Percentiles rank a stretch among this genome's conserved stretches.
These are phyloP conservation scores for Monilinia polystroma DNA, from an alignment of 2,329 filamentous ascomycete species.

Conservation along the genomic window DNA sequence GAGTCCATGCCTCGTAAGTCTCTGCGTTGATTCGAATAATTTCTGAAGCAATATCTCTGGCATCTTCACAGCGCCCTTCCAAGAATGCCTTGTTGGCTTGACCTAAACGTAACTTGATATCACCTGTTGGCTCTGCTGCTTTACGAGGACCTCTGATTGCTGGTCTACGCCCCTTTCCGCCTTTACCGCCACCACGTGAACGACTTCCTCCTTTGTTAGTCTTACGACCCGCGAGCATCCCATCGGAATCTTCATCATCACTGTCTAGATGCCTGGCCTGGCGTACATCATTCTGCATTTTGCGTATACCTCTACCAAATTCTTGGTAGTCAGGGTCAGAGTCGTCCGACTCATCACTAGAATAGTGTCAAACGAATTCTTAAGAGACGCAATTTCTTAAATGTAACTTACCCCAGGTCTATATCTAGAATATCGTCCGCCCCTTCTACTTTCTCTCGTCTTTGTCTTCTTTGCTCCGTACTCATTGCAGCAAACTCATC, in stretches of 20 bases:
- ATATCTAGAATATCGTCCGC: constrained; percentile 21
- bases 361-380: constrained; percentile 1
- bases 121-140: constrained; percentile 65
- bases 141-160: constrained; percentile 47
- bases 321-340: constrained; percentile 47
- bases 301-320: constrained; percentile 43
- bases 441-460: constrained; percentile 19
- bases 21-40: constrained; percentile 68
- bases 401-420: constrained; percentile 9
- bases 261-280: constrained; percentile 29
- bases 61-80: constrained; percentile 57
- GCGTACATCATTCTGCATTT: constrained; percentile 40
- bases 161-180: constrained; percentile 21
- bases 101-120: constrained; percentile 67
- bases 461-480: constrained; percentile 21
- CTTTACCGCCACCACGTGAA: constrained; percentile 5
- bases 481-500: constrained; percentile 23
- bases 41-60: constrained; percentile 58
- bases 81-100: constrained; percentile 69
- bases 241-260: constrained; percentile 17
- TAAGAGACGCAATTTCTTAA: background rate
- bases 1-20: constrained; percentile 63
- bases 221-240: background rate
- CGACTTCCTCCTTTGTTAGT: constrained; percentile 12
- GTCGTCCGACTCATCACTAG: constrained; percentile 31